Percentiles rank a stretch among this genome's conserved stretches.
phyloP scores from a whole-genome alignment of 495 filamentous ascomycete species.

The Xanthoparmelia taractica region DNA sequence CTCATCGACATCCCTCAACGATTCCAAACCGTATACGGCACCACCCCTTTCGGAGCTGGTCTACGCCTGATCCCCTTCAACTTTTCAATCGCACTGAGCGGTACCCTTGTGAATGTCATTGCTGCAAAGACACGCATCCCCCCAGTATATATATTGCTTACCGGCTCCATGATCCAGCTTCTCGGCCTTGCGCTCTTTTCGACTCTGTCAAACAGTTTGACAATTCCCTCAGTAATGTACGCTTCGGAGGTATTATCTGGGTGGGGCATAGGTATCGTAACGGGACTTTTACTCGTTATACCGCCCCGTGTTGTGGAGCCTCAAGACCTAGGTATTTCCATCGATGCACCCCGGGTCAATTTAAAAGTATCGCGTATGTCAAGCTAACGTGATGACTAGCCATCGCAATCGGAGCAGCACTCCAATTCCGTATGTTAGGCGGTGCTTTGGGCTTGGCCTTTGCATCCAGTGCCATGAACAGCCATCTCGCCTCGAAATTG shows the following conservation, averaged over 20 bases:
- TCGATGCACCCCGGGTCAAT: no score
- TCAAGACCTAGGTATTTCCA: constrained; percentile 26
- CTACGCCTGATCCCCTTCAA: constrained; percentile 3
- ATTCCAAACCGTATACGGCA: constrained; percentile 47
- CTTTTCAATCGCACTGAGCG: not conserved
- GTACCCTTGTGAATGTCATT: not conserved
- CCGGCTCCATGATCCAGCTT: constrained; percentile 36
- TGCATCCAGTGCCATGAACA: no score
- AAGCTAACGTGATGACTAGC: no score
- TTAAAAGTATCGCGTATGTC: no score
- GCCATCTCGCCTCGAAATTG: no score
- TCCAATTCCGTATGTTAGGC: no score
- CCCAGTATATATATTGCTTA: constrained; percentile 39
- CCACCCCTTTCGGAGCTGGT: constrained; percentile 35
- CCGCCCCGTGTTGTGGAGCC: constrained; percentile 39
- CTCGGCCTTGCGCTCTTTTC: constrained; percentile 42
- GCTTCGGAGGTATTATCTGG: constrained; percentile 47
- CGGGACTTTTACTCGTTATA: constrained; percentile 44
- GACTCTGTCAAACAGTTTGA: constrained; percentile 23
- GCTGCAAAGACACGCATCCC: constrained; percentile 31
- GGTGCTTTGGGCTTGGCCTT: no score
- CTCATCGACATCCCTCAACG: constrained; percentile 47
- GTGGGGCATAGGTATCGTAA: constrained; percentile 42
- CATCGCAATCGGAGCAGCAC: no score
- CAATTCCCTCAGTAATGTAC: constrained; percentile 31